Conservation (phyloP, 805 yeast species). For the Candida koratica region DNA sequence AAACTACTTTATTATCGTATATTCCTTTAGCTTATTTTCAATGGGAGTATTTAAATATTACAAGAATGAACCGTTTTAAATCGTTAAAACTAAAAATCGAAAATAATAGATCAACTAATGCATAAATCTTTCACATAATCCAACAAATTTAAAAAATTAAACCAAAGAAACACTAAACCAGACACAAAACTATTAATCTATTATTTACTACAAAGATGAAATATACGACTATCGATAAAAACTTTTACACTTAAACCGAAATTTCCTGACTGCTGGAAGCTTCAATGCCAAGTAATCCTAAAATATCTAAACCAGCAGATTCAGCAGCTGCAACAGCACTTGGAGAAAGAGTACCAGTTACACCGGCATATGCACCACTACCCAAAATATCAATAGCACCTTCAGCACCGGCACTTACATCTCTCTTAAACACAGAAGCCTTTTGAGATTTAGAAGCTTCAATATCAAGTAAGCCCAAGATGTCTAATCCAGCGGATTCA, state of each 20-base stretch:
- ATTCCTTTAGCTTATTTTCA: slow-evolving; percentile 34
- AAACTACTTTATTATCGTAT: slow-evolving; percentile 27
- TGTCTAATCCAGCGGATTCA: slow-evolving; percentile 14
- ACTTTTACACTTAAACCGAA: slow-evolving; percentile 11
- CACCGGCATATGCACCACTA: slow-evolving; percentile 10
- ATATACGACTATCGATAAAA: too few relatives aligned
- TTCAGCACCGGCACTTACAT: slow-evolving; percentile 5
- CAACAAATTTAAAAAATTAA: too few relatives aligned
- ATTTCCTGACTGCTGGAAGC: neutral
- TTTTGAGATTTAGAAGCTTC: too few relatives aligned
- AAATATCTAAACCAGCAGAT: slow-evolving; percentile 14
- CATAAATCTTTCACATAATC: too few relatives aligned
- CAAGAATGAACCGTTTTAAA: slow-evolving; percentile 11
- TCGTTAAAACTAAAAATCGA: slow-evolving; percentile 11
- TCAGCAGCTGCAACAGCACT: slow-evolving; percentile 10
- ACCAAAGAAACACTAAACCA: too few relatives aligned
- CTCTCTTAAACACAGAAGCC: too few relatives aligned
- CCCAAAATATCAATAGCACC: slow-evolving; percentile 2
- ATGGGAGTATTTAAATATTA: slow-evolving; percentile 27
- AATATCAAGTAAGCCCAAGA: slow-evolving; percentile 13
- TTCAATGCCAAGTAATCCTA: slow-evolving; percentile 10
- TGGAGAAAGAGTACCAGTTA: slow-evolving; percentile 10
- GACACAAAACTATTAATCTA: too few relatives aligned
- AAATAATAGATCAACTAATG: neutral
- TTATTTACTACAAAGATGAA: too few relatives aligned